Evolutionary conservation across 495 filamentous ascomycete genomes (phyloP), one percentile per base, ranked within the genome.

Genomic region (Annulohypoxylon maeteangense): DNA sequence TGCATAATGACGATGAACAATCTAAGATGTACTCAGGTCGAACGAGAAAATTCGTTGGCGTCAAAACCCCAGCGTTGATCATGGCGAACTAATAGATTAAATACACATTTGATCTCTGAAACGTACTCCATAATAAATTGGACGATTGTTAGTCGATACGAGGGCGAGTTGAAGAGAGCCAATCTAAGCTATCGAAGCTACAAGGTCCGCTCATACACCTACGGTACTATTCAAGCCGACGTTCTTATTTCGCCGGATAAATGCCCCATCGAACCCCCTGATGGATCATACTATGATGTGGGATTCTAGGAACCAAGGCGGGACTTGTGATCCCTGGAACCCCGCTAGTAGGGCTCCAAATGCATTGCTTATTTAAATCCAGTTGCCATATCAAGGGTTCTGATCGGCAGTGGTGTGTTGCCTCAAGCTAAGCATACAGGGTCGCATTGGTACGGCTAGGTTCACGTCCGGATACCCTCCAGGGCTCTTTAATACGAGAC

Each of bases 1-100:
- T 69, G 51, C 75, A 77, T 76, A 27, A 31, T 70, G 54, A 22
- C 18, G 16, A 47, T 16, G n/a, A 27, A 48, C 5, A 34, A 53
- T 29, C 16, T 7, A 45, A 7, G 23, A 60, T 25, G 14, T 20
- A 51, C 22, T 29, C 47, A 51, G 3, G 11, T 11, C 11, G 10
- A 3, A 12, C 34, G 25, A 53, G 23, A 1, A 29, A 51, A 6
- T 14, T 51, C 47, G 23, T n/a, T 25, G 23, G 10, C 23, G 18
- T 40, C 54, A n/a, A 32, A 20, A 56, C 31, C 31, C 27, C 25
- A 18, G 32, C 12, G 38, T 8, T 51, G 40, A 53, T 42, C 44
- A 67, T 18, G 56, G 47, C 32, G 56, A 55, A 1, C 16, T 42
- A 23, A 22, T 44, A 53, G 34, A 25, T 42, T 67, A 68, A 34